Evolutionary conservation across 371 early-diverging fungal genomes (phyloP), one percentile per base, ranked within the genome.

Genomic region (Lichtheimia ornata): DNA sequence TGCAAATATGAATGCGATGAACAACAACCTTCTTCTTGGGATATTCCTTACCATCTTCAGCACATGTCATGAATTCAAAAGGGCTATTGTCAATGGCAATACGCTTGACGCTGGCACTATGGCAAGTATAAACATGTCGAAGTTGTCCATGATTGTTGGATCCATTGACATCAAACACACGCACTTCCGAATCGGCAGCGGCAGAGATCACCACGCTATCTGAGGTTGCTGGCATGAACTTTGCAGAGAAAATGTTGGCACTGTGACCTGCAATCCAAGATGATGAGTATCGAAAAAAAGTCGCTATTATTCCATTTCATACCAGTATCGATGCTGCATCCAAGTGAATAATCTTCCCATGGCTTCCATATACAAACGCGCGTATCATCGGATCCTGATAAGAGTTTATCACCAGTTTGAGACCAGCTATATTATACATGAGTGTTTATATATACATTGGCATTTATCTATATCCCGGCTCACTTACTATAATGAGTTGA

Each of bases 181-280:
- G 80, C 6, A 91, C 77, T 51, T 84, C 76, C 0, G 84, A 72
- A 63, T 92, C 92, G 40, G 84, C 86, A 1, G 92, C 86, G 47
- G 88, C 91, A 5, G 87, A 85, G 30, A 87, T 70, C 15, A 93
- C 76, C 20, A 84, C 68, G 4, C 72, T 64, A 51, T 91, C 87
- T 11, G 81, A 83, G 18, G 87, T 87, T 3, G 72, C 56, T 0
- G 90, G 87, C 79, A 93, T 71, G 51, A 88, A 84, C 65, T 88
- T 87, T 9, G 90, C 86, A 56, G 86, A 81, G 65, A 93, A 92
- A n/a, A 93, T 89, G 47, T 93, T 91, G 56, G 83, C 86, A 4
- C 61, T 52, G 66, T 93, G 93, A 13, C 91, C 88, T 45, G 17
- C 22, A 22, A 2, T 22, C 25, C 28, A 51, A 44, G 14, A 53